Base-by-base conservation (phyloP, 140 eudicot genomes). In the Senecio squalidus region DNA sequence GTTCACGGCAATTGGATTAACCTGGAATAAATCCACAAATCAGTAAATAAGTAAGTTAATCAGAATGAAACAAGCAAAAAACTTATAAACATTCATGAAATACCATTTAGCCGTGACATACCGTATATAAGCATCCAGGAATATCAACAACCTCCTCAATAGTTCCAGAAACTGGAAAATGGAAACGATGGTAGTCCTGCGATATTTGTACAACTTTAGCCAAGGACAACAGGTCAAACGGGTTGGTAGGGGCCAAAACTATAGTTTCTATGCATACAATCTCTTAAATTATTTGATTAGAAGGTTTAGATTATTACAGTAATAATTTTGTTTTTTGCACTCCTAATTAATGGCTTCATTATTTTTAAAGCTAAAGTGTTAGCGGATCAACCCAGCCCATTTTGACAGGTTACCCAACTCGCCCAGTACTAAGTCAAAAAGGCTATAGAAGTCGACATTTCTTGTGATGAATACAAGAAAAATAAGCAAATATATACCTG, bases 181-280 rank as follows among this genome's bases (percentile, higher is more conserved):
- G 97, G 78, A 86, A 90, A 18, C 97, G 94, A 73, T 90, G 95
- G 74, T 90, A 86, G 34, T 90, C 97, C 97, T 90, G 91, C 73
- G 58, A 69, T 20, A 55, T 59, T 61, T 49, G 49, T 22, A 64
- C 16, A 53, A 1, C 11, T 25, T 15, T 4, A 62, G 63, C n/a
- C n/a, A n/a, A n/a, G n/a, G n/a, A n/a, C n/a, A n/a, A n/a, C n/a
- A n/a, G n/a, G n/a, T n/a, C n/a, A n/a, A n/a, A n/a, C n/a, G n/a
- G n/a, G n/a, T n/a, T n/a, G n/a, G n/a, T n/a, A n/a, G n/a, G n/a
- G n/a, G n/a, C n/a, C n/a, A n/a, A n/a, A n/a, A n/a, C n/a, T n/a
- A n/a, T n/a, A n/a, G n/a, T n/a, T n/a, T n/a, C n/a, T n/a, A n/a
- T n/a, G n/a, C n/a, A n/a, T n/a, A n/a, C n/a, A n/a, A n/a, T n/a